Evolutionary conservation across 345 rosid genomes (phyloP).

Genomic region (Angophora floribunda): DNA sequence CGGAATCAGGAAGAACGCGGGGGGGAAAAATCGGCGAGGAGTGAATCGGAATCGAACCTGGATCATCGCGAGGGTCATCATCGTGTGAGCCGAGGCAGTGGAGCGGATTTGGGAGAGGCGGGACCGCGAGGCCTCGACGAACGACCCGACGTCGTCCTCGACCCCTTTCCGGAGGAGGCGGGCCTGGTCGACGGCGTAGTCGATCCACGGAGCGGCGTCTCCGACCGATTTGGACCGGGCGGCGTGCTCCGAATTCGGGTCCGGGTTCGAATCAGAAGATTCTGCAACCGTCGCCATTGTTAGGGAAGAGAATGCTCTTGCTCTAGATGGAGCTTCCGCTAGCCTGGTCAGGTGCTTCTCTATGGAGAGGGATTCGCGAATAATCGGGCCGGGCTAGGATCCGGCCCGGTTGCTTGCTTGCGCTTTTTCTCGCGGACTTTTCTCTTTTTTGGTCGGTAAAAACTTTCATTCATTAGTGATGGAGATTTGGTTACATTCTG

Average conservation of each 20-base stretch:
- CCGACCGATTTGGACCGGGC: not conserved
- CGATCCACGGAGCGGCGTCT: conserved; percentile 51
- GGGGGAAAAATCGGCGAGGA: not conserved
- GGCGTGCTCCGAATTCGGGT: not conserved
- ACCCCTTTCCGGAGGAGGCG: conserved; percentile 42
- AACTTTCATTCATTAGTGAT: too few species aligned
- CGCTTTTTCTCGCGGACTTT: not conserved
- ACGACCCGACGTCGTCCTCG: conserved; percentile 29
- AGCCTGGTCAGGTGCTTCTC: not conserved
- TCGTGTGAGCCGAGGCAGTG: conserved; percentile 55
- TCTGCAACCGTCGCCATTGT: conserved; percentile 39
- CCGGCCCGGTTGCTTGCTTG: not conserved
- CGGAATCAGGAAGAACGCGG: not conserved
- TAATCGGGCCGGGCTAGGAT: not conserved
- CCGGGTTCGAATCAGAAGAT: conserved; percentile 22
- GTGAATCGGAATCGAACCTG: not conserved
- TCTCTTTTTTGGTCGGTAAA: too few species aligned
- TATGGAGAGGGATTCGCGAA: not conserved
- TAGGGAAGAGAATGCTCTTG: not conserved
- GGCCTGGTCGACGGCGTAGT: conserved; percentile 53
- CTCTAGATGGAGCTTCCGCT: not conserved
- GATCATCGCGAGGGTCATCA: conserved; percentile 38
- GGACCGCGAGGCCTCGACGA: conserved; percentile 38
- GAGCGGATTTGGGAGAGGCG: conserved; percentile 48
- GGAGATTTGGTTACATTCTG: too few species aligned